These are phyloP conservation scores for Geotrichum siamense DNA, from an alignment of 1,139 yeast species.

Conservation along the genomic window DNA sequence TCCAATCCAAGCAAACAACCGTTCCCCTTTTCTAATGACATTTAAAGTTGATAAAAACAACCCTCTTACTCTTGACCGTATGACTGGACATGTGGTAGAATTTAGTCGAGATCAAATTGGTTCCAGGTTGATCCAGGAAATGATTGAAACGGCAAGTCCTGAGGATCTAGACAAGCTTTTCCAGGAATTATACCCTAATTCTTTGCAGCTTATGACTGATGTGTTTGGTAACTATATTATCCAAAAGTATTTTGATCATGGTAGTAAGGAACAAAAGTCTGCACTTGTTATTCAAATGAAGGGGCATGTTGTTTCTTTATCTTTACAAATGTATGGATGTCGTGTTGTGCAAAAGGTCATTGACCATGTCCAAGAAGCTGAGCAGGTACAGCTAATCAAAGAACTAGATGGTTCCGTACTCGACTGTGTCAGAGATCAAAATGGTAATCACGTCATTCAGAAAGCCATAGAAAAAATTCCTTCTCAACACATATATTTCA, in stretches of 20 bases:
- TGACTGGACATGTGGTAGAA: slow-evolving; percentile 5
- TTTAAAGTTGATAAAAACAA: slow-evolving; percentile 2
- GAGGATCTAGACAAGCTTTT: slow-evolving; percentile 6
- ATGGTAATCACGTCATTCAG: slow-evolving; percentile 96
- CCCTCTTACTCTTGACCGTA: not conserved
- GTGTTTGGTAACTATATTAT: slow-evolving; percentile 10
- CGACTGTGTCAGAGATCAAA: slow-evolving; percentile 86
- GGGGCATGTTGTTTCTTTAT: slow-evolving; percentile 66
- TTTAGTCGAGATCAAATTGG: slow-evolving; percentile 5
- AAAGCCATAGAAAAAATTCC: slow-evolving; percentile 88
- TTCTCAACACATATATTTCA: slow-evolving; percentile 59
- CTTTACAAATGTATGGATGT: slow-evolving; percentile 96
- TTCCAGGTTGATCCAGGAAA: slow-evolving; percentile 5
- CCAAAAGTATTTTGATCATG: slow-evolving; percentile 7
- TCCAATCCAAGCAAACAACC: not conserved
- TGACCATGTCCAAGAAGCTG: slow-evolving; percentile 61
- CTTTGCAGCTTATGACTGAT: slow-evolving; percentile 7
- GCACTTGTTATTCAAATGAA: slow-evolving; percentile 67
- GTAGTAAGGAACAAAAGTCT: slow-evolving; percentile 25
- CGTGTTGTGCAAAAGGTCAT: slow-evolving; percentile 93
- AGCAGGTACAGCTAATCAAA: slow-evolving; percentile 60
- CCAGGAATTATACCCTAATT: not conserved
- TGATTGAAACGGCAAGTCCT: not conserved
- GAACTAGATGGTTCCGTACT: slow-evolving; percentile 70
- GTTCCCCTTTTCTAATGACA: slow-evolving; percentile 2